Evolutionary conservation across 306 rosid species (phyloP).

Genomic region (Cyclanthera cordifolia): DNA sequence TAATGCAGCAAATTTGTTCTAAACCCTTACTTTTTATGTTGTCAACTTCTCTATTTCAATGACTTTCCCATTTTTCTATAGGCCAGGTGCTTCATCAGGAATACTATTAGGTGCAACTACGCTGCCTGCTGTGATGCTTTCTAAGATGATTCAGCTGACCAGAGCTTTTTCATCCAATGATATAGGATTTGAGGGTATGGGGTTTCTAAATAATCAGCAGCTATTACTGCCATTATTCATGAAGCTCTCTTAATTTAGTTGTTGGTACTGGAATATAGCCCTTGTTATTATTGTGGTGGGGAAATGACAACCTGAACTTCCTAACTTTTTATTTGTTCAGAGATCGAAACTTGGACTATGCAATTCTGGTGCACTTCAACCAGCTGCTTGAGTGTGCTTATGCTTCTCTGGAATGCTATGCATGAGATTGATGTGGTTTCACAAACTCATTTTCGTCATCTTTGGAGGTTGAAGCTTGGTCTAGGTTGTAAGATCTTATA

Average conservation of each 20-base stretch:
- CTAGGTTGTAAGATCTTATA: slow-evolving; percentile 33
- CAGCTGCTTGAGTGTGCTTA: slow-evolving; percentile 49
- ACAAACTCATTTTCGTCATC: background rate
- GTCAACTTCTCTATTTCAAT: background rate
- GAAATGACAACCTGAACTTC: background rate
- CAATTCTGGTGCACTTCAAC: slow-evolving; percentile 87
- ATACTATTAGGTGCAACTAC: slow-evolving; percentile 66
- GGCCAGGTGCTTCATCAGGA: slow-evolving; percentile 79
- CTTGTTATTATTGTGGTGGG: background rate
- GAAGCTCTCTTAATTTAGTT: background rate
- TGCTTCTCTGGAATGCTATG: slow-evolving; percentile 35
- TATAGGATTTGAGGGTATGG: slow-evolving; percentile 42
- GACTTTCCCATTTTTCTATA: slow-evolving; percentile 17
- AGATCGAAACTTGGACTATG: slow-evolving; percentile 59
- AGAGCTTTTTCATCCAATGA: slow-evolving; percentile 44
- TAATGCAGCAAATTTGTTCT: background rate
- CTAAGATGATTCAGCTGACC: slow-evolving; percentile 54
- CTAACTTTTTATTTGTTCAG: slow-evolving; percentile 29
- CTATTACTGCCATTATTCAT: background rate
- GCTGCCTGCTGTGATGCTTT: slow-evolving; percentile 64
- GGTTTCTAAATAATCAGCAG: background rate
- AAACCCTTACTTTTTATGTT: background rate
- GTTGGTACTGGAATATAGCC: background rate
- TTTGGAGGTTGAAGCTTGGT: slow-evolving; percentile 37
- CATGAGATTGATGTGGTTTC: slow-evolving; percentile 1